Conservation (phyloP, 352 stramenopile genomes). For the Phytopythium kandeliae region DNA sequence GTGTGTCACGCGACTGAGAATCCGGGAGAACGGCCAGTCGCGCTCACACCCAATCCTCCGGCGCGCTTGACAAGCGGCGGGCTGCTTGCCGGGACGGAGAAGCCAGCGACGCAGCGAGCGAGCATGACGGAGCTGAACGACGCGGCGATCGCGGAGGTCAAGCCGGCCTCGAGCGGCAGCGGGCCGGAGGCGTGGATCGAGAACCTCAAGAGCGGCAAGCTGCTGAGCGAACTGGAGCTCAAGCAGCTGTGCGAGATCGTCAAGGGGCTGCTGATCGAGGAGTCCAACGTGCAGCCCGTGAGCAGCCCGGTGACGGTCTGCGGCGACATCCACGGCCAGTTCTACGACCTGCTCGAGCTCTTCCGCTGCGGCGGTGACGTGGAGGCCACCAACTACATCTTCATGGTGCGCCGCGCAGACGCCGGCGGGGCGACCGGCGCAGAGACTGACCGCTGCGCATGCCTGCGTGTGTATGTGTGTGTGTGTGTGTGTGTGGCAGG, state of each 20-base stretch:
- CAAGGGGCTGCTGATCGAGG: constrained; percentile 98
- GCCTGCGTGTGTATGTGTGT: too few relatives aligned
- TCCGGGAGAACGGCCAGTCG: neutral
- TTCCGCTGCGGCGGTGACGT: constrained; percentile 98
- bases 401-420: too few relatives aligned
- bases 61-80: neutral
- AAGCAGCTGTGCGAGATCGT: constrained; percentile 97
- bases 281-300: constrained; percentile 99
- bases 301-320: constrained; percentile 98
- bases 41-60: neutral
- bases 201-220: constrained; percentile 95
- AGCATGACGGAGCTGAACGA: constrained; percentile 66
- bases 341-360: constrained; percentile 98
- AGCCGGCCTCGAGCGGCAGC: constrained; percentile 65
- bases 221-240: constrained; percentile 97
- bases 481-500: too few relatives aligned
- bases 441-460: too few relatives aligned
- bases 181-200: constrained; percentile 86
- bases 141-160: constrained; percentile 43
- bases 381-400: constrained; percentile 99
- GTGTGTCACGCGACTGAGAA: neutral
- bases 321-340: constrained; percentile 99
- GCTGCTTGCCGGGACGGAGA: too few relatives aligned
- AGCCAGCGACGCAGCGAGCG: neutral
- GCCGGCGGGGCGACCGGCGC: too few relatives aligned